Evolutionary conservation across 441 rosid genomes (phyloP).

Genomic region (Populus hybrid): DNA sequence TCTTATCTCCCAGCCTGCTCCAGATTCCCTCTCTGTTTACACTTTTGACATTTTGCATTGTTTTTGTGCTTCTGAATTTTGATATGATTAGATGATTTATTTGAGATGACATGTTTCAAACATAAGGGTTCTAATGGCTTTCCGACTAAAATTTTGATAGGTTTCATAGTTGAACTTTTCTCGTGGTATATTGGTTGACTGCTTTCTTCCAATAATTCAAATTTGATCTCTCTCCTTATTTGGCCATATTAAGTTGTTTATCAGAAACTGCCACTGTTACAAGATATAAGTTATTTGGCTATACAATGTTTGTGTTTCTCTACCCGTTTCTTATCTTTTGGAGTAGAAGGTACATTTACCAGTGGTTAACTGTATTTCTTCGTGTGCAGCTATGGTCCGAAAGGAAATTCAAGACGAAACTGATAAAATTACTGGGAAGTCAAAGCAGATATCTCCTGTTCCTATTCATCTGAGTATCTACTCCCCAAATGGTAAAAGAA

Average conservation of each 20-base stretch:
- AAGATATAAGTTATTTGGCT: background rate
- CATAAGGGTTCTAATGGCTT: background rate
- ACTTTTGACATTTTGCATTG: background rate
- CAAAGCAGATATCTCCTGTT: conserved; percentile 71
- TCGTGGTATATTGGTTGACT: background rate
- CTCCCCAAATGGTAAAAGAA: conserved; percentile 64
- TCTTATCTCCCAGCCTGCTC: background rate
- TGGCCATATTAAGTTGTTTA: background rate
- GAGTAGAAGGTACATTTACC: background rate
- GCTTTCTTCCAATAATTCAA: too few species aligned
- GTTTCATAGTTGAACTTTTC: background rate
- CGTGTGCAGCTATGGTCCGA: conserved; percentile 58
- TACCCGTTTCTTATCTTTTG: background rate
- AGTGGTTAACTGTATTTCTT: conserved; percentile 2
- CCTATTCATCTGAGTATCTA: conserved; percentile 84
- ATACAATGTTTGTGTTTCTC: background rate
- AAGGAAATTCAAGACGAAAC: conserved; percentile 90
- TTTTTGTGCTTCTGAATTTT: background rate
- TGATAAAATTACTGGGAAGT: conserved; percentile 70
- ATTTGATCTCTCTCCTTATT: background rate
- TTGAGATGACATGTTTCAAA: background rate
- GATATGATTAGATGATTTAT: background rate
- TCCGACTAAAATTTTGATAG: background rate
- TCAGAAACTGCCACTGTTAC: background rate
- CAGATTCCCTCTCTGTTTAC: background rate